Evolutionary conservation across 345 rosid species (phyloP), one percentile per base, ranked within the genome.

Genomic region (Linum tenue): DNA sequence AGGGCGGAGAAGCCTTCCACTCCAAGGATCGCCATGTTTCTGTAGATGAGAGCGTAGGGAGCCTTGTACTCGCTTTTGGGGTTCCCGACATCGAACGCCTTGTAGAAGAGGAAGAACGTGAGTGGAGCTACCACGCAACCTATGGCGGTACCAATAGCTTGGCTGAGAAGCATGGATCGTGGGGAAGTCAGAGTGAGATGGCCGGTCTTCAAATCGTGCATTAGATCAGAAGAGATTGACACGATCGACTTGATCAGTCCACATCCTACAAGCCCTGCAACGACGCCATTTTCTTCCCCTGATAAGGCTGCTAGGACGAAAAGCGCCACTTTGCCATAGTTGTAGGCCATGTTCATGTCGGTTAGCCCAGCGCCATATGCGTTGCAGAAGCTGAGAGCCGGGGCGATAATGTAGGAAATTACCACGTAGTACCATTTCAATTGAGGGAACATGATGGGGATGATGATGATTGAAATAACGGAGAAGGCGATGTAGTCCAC

Each of bases 301-400:
- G 90, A 78, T 44, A 90, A 42, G 2, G 99, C 89, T 0, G 99
- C 92, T 5, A 94, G 84, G 60, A 86, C 78, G 58, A 94, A 90
- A 48, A 94, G 91, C 0, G 95, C 95, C 0, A 92, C 96, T 78
- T 94, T 88, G 37, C 95, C 99, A 7, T 94, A 91, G 68, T 87
- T 94, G 72, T 82, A 91, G 51, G 92, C 91, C 97, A 94, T 88
- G 83, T 91, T 94, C 92, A 94, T 91, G 79, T 90, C 99, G 0
- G 97, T 94, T 37, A 91, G 81, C 5, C 99, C 97, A 5, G 96
- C 95, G 0, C 99, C 95, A 10, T 94, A 94, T 0, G 99, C 99
- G 56, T 94, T 94, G 80, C 97, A 91, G 81, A 88, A 94, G 79
- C 97, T 82, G 38, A 94, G 90, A 70, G 85, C 74, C 2, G 99